Base-by-base conservation (phyloP, 2,329 filamentous ascomycete genomes). In the Orbilia brochopaga region DNA sequence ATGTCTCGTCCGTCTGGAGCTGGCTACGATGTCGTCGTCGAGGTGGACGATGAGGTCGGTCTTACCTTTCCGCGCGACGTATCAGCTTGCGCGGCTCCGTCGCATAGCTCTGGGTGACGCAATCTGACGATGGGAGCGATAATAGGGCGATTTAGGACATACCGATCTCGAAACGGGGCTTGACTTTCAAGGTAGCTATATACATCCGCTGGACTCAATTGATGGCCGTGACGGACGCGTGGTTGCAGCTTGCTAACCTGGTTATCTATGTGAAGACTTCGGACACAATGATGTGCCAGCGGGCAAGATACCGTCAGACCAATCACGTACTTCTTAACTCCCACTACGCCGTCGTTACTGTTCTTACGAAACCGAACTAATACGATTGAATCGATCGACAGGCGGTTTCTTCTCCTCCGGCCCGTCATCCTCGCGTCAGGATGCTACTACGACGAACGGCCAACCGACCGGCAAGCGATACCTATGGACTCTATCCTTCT, bases 121-220 rank as follows among this genome's bases (percentile, higher is more conserved):
- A 42, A 32, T 3, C 27, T 32, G 27, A 32, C 27, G 27, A 8
- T 8, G 27, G 76, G 73, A 46, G 55, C 52, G 48, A 32, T 27
- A 13, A 69, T 79, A 97, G 92, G 93, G 93, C 78, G 94, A 99
- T 81, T 88, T 99, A 79, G 94, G 94, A 78, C 92, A 97, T 82
- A 99, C 94, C 65, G 94, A 99, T 80, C 89, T 99, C 23, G 92
- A 97, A 83, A 93, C 97, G 80, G 94, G 97, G 81, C 92, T 99
- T 79, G 94, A 97, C 85, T 99, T 99, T 83, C 94, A 99, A 84
- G 90, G 88, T 78, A 97, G n/a, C 92, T 21, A 2, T 46, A 56
- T 48, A 35, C 63, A 17, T 42, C 44, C 23, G 27, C 35, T 70
- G 46, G 37, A 23, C 48, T 51, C 2, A 13, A 6, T 23, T 46